A percentile compares a stretch with the other conserved stretches of the same genome.
Evolutionary conservation across 2,329 filamentous ascomycete genomes (phyloP).

Genomic region (Stromatinia cepivora): DNA sequence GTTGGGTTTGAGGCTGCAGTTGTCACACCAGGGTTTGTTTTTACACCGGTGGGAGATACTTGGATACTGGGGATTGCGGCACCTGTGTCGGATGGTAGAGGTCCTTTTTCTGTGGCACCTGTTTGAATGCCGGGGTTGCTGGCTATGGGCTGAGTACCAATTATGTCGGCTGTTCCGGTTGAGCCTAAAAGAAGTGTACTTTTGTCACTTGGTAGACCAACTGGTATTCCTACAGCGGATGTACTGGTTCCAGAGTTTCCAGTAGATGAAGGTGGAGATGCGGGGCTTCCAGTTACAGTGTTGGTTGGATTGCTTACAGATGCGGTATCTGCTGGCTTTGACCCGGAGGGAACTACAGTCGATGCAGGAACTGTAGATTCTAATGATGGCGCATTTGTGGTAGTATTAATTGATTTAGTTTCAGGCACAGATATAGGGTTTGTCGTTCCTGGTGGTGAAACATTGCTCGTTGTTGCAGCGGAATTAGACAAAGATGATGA

Average conservation of each 20-base stretch:
- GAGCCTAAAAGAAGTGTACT: not conserved
- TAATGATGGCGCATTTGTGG: not conserved
- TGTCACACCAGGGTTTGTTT: not conserved
- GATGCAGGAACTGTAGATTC: not conserved
- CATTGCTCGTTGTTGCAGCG: not conserved
- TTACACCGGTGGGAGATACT: not conserved
- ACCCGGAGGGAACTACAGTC: not conserved
- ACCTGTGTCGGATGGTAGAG: not conserved
- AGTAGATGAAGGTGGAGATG: not conserved
- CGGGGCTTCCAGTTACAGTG: not conserved
- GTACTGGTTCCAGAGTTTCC: not conserved
- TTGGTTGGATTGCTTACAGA: not conserved
- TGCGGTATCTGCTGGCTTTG: not conserved
- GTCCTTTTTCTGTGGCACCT: not conserved
- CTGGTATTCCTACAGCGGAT: constrained; percentile 4
- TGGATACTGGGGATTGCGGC: not conserved
- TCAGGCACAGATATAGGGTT: not conserved
- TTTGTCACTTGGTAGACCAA: constrained; percentile 8
- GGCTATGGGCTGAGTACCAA: constrained; percentile 4
- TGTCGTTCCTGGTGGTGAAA: not conserved
- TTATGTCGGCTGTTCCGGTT: not conserved
- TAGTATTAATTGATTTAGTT: not conserved
- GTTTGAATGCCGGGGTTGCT: not conserved
- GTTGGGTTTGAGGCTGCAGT: not conserved
- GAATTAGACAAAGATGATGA: not conserved